Evolutionary conservation across 306 rosid species (phyloP), one percentile per base, ranked within the genome.

Genomic region (Luffa aegyptiaca): DNA sequence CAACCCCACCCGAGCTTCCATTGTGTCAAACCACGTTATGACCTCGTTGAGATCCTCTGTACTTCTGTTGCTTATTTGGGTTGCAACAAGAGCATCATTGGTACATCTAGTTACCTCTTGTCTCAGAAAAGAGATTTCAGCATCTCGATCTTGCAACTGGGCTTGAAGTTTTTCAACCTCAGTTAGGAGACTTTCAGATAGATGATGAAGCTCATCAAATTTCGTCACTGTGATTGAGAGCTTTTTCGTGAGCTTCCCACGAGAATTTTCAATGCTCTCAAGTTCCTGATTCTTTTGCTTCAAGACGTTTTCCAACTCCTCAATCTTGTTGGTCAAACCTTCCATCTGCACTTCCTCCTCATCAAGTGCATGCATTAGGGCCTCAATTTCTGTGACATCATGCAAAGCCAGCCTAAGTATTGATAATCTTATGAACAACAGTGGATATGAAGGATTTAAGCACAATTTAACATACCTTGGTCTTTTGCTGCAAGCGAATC

Each of bases 91-190:
- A 83, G 81, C 97, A 88, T 91, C 97, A 80, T 90, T 90, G 77
- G 97, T 92, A 88, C 97, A 93, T 88, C 92, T 87, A 75, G 99
- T 93, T 85, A 95, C 93, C 88, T 95, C 99, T 86, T 95, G 99
- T 85, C 99, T 88, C 82, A 95, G 85, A 93, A 95, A 93, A 82
- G 99, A 95, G 80, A 95, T 88, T 87, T 95, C 99, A 21, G 87
- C 69, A 87, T 95, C 97, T 69, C 96, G 92, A 83, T 95, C 99
- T 88, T 88, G 99, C 88, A 95, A 82, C 84, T 93, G 99, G 64
- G 93, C 88, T 85, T 93, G 99, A 76, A 91, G 90, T 82, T 85
- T 91, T 89, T 95, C 99, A 86, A 95, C 90, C 88, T 95, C 99
- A 8, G 91, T 81, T 76, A 95, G 93, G 68, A 95, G 99, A 85